Conservation (phyloP, 1,139 yeast species). For the Candida sanyaensis region DNA sequence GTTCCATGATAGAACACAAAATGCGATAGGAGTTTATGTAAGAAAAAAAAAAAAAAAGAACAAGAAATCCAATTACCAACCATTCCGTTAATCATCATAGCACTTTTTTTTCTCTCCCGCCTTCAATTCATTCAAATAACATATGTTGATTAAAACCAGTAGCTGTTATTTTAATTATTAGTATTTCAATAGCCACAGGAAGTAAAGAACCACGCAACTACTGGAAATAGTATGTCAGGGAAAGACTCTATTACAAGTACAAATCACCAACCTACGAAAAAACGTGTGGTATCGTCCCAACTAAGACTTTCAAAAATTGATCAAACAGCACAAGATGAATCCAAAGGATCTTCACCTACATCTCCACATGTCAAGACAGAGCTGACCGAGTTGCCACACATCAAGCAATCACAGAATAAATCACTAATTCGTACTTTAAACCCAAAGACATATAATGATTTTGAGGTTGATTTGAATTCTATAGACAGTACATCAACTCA, state of each 20-base stretch:
- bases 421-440: neutral
- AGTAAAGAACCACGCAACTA: too few species aligned
- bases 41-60: too few species aligned
- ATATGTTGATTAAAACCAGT: too few species aligned
- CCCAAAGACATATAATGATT: neutral
- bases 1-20: too few species aligned
- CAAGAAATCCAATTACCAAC: too few species aligned
- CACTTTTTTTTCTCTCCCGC: too few species aligned
- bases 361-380: neutral
- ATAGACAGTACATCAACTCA: neutral
- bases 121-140: too few species aligned
- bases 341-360: neutral
- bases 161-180: too few species aligned
- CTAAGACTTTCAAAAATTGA: conserved; percentile 9
- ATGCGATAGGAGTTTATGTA: too few species aligned
- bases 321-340: neutral
- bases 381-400: neutral
- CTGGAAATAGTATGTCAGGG: neutral
- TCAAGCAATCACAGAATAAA: neutral
- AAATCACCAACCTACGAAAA: conserved; percentile 1
- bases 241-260: neutral
- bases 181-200: too few species aligned
- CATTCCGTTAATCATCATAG: too few species aligned
- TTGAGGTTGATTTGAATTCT: neutral
- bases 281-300: conserved; percentile 6